Evolutionary conservation across 106 monocot genomes (phyloP).

Genomic region (Dendrobium huoshanense): DNA sequence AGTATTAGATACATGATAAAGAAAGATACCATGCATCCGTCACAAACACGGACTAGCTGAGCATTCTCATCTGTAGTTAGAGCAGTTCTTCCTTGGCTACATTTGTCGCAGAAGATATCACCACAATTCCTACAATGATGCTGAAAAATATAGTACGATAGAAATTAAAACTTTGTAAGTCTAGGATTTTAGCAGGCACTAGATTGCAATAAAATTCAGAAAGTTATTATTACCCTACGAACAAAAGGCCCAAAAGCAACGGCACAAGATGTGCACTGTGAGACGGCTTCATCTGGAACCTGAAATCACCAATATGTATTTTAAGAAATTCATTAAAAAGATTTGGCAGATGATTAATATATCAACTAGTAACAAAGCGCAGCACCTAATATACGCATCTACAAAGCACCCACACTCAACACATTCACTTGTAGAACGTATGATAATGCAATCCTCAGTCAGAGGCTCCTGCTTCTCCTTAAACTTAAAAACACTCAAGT

Average conservation of each 20-base stretch:
- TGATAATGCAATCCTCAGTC: no score
- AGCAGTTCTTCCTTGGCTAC: conserved; percentile 78
- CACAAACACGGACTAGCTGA: conserved; percentile 79
- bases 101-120: conserved; percentile 93
- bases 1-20: background rate
- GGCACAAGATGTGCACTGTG: conserved; percentile 72
- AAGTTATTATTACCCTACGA: conserved; percentile 44
- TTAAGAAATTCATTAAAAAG: background rate
- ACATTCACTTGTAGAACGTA: no score
- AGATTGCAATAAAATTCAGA: conserved; percentile 8
- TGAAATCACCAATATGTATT: conserved; percentile 7
- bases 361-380: background rate
- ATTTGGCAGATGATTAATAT: background rate
- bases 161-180: background rate
- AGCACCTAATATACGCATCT: background rate
- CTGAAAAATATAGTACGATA: conserved; percentile 22
- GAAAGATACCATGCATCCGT: conserved; percentile 70
- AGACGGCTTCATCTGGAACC: conserved; percentile 90
- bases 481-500: no score
- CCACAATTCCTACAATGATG: conserved; percentile 94
- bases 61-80: conserved; percentile 73
- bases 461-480: no score
- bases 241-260: conserved; percentile 75
- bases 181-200: background rate
- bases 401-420: background rate